Base-by-base conservation (phyloP, 176 grass and related monocot genomes). In the Bolboschoenus planiculmis region DNA sequence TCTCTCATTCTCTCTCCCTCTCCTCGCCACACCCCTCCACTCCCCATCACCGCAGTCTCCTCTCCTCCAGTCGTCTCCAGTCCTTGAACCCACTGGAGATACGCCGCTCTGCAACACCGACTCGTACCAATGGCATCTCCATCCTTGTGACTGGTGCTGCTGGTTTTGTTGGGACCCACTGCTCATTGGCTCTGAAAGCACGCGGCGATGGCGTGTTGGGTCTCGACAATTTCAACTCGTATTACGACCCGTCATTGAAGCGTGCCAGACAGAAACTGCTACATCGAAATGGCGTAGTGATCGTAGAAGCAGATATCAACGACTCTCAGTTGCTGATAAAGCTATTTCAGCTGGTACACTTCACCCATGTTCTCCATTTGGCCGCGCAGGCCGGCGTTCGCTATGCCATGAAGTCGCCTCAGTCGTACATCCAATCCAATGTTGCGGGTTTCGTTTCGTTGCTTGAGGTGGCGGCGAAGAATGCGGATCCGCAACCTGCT, bases 221-320 rank as follows among this genome's bases (percentile, higher is more conserved):
- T 0, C 85, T 98, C 34, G 95, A 95, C 87, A 98, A 98, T 87
- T 98, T 98, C 72, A 95, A 98, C 86, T 27, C 90, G 26, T 98
- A 98, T 91, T 98, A 98, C 67, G 92, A 94, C 58, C 89, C 95
- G 35, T 64, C 90, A 5, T 81, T 98, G n/a, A 98, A 98, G 89
- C 95, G 92, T 71, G 88, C 87, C 2, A 85, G 95, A 1, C 95
- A 98, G 85, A 4, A 13, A 26, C 73, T 94, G 4, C 89, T 98
- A 30, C 78, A 81, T 8, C 66, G 26, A 82, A 89, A 87, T 20
- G 95, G 92, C 36, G 85, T 98, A 24, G 33, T 87, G 1, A 87
- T 98, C n/a, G 44, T 98, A 7, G 87, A 95, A 50, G 95, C 95
- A 18, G 95, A 98, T 86, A 98, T 98, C 82, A 98, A 98, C 78